Percentiles rank a stretch among this genome's conserved stretches.
phyloP scores from a whole-genome alignment of 2,329 filamentous ascomycete genomes.

The Hortaea sp. region DNA sequence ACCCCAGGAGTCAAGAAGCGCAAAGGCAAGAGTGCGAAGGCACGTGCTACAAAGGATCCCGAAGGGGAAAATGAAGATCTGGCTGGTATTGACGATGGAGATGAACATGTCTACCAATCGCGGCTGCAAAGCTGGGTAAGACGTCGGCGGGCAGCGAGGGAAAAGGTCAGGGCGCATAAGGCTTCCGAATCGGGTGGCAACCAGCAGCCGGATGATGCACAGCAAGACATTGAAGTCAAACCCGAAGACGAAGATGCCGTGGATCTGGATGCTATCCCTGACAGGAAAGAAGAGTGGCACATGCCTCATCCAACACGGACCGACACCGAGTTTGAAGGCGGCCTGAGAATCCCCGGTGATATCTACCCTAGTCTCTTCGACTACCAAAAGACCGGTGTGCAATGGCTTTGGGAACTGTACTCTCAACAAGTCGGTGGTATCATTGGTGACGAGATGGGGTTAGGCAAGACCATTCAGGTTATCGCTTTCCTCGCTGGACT shows the following conservation, averaged over 20 bases:
- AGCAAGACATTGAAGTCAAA: slow-evolving; percentile 17
- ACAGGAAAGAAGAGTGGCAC: slow-evolving; percentile 58
- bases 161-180: slow-evolving; percentile 18
- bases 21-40: slow-evolving; percentile 20
- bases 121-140: slow-evolving; percentile 68
- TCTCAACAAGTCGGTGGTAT: slow-evolving; percentile 86
- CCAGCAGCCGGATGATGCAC: neutral
- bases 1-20: slow-evolving; percentile 31
- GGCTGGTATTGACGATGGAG: slow-evolving; percentile 71
- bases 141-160: slow-evolving; percentile 51
- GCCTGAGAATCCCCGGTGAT: slow-evolving; percentile 76
- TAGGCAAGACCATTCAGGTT: slow-evolving; percentile 85
- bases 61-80: slow-evolving; percentile 41
- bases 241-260: slow-evolving; percentile 28
- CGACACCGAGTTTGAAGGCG: slow-evolving; percentile 65
- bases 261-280: slow-evolving; percentile 21
- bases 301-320: slow-evolving; percentile 74
- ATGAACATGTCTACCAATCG: slow-evolving; percentile 68
- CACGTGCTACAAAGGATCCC: slow-evolving; percentile 14
- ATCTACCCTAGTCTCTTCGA: slow-evolving; percentile 88
- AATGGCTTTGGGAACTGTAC: slow-evolving; percentile 92
- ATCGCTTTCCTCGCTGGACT: slow-evolving; percentile 80
- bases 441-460: slow-evolving; percentile 93
- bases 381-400: slow-evolving; percentile 93
- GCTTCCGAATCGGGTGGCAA: slow-evolving; percentile 3